Evolutionary conservation across 2,329 filamentous ascomycete genomes (phyloP).

Genomic region (Drechslera avenae): DNA sequence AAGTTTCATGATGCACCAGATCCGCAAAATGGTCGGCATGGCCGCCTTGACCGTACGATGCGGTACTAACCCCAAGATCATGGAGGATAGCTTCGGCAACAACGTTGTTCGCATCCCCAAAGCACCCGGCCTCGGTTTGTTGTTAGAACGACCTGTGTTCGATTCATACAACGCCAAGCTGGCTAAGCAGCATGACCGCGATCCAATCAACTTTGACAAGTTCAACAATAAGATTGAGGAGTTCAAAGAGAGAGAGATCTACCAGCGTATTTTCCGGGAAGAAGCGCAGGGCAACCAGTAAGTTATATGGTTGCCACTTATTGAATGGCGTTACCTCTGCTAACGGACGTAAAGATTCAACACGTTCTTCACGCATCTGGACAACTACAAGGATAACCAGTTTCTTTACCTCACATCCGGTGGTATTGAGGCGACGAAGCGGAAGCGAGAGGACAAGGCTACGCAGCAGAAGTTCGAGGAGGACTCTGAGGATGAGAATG

Average conservation of each 20-base stretch:
- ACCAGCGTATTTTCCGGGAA: slow-evolving; percentile 85
- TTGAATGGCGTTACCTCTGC: neutral
- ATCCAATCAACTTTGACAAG: slow-evolving; percentile 77
- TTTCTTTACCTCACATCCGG: slow-evolving; percentile 59
- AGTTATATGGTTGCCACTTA: slow-evolving; percentile 49
- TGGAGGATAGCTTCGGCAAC: slow-evolving; percentile 74
- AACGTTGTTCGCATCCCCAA: slow-evolving; percentile 85
- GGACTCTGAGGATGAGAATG: slow-evolving; percentile 46
- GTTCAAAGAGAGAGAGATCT: slow-evolving; percentile 93
- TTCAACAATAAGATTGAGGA: slow-evolving; percentile 79
- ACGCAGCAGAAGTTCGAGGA: slow-evolving; percentile 34
- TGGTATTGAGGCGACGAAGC: slow-evolving; percentile 52
- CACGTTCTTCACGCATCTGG: slow-evolving; percentile 57
- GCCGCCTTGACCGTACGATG: slow-evolving; percentile 82
- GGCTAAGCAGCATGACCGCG: slow-evolving; percentile 64
- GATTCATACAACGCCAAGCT: slow-evolving; percentile 82
- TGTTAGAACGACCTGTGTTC: slow-evolving; percentile 91
- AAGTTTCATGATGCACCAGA: slow-evolving; percentile 99
- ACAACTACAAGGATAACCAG: slow-evolving; percentile 56
- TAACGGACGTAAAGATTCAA: slow-evolving; percentile 46
- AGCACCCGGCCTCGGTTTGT: slow-evolving; percentile 83
- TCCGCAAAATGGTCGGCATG: slow-evolving; percentile 98
- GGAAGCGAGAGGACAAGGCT: slow-evolving; percentile 35
- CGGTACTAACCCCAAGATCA: slow-evolving; percentile 73
- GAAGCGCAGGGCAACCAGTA: slow-evolving; percentile 87